These are phyloP conservation scores for Lathyrus tuberosus DNA, from an alignment of 306 rosid genomes.

Conservation along the genomic window DNA sequence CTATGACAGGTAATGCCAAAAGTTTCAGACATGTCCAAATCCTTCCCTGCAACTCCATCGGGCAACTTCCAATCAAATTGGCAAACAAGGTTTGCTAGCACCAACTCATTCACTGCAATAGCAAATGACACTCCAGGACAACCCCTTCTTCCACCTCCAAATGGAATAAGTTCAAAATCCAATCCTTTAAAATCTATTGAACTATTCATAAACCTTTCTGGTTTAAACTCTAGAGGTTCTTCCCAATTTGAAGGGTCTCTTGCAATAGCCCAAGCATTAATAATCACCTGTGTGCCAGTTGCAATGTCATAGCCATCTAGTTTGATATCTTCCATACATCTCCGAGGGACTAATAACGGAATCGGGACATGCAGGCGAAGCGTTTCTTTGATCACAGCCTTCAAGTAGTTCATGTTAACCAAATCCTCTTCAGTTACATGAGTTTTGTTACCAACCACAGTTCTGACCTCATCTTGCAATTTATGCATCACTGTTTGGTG, in stretches of 20 bases:
- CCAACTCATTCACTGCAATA: not conserved
- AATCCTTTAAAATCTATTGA: not conserved
- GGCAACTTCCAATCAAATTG: not conserved
- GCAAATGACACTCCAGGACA: not conserved
- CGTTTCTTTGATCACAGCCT: constrained; percentile 35
- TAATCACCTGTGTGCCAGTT: not conserved
- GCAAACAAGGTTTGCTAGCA: not conserved
- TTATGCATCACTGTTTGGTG: constrained; percentile 10
- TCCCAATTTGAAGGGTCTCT: no score
- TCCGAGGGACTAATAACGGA: constrained; percentile 15
- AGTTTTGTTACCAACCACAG: constrained; percentile 11
- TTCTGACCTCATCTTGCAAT: constrained; percentile 34
- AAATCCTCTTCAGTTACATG: constrained; percentile 33
- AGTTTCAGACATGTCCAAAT: constrained; percentile 26
- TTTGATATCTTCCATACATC: not conserved
- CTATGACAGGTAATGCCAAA: not conserved
- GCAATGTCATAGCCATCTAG: constrained; percentile 38
- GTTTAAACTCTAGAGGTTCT: no score
- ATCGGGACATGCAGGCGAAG: constrained; percentile 18
- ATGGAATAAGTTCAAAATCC: not conserved
- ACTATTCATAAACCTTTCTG: no score
- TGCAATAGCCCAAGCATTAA: not conserved
- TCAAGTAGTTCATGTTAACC: constrained; percentile 32
- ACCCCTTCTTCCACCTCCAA: not conserved
- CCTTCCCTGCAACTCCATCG: constrained; percentile 1